These are phyloP conservation scores for Monosporascus sp. DNA, from an alignment of 2,329 filamentous ascomycete species.

Conservation along the genomic window DNA sequence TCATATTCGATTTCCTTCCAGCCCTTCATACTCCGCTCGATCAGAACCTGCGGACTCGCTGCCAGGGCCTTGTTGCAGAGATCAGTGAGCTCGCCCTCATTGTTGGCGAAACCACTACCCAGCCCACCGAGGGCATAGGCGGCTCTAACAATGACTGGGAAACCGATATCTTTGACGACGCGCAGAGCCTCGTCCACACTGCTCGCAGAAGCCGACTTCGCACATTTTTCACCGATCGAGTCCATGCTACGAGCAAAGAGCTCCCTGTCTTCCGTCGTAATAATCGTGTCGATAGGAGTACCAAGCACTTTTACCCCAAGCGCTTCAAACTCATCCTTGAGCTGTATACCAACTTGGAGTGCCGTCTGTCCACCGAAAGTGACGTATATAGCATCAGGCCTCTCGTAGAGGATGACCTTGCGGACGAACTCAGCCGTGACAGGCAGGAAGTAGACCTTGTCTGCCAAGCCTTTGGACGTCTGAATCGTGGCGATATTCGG, in stretches of 20 bases:
- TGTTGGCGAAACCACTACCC: conserved; percentile 90
- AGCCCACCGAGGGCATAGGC: conserved; percentile 94
- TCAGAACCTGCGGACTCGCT: conserved; percentile 89
- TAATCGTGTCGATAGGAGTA: conserved; percentile 96
- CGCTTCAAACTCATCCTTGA: conserved; percentile 92
- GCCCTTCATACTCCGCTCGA: conserved; percentile 98
- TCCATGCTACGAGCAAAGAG: conserved; percentile 98
- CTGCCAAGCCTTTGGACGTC: conserved; percentile 93
- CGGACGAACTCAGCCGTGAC: conserved; percentile 96
- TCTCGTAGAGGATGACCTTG: conserved; percentile 93
- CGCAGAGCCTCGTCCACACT: conserved; percentile 81
- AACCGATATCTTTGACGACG: conserved; percentile 88
- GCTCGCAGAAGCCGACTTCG: conserved; percentile 90
- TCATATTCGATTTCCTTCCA: conserved; percentile 99
- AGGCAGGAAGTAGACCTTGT: conserved; percentile 98
- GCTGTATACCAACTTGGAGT: conserved; percentile 91
- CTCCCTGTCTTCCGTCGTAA: conserved; percentile 96
- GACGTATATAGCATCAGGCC: conserved; percentile 92
- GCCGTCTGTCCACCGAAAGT: conserved; percentile 98
- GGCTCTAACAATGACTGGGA: conserved; percentile 93
- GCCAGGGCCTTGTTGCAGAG: conserved; percentile 95
- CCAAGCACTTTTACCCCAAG: conserved; percentile 92
- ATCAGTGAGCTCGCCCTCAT: conserved; percentile 74
- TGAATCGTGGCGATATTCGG: conserved; percentile 99
- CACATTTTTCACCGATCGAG: conserved; percentile 94